Base-by-base conservation (phyloP, 2,329 filamentous ascomycete genomes). In the Aureobasidium pullulans region DNA sequence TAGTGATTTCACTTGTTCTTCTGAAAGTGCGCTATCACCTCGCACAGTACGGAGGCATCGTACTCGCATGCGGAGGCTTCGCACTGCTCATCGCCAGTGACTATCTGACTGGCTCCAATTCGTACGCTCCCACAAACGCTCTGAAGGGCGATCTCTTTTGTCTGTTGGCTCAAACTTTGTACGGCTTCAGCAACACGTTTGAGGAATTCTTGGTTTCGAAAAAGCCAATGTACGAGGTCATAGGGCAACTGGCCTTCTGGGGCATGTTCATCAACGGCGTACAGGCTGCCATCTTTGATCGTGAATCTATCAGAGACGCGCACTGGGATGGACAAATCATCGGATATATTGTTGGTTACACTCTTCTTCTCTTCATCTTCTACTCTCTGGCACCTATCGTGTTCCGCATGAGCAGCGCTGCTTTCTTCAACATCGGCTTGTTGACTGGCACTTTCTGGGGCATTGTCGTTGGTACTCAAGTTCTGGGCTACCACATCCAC, bases 381-480 rank as follows among this genome's bases (percentile, higher is more conserved):
- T 99, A 99, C 78, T 85, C 86, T 7, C 79, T 94, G 3, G 91
- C 89, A 0, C 94, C 94, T 0, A 76, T 97, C 58, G 81, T 99
- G 63, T 86, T 97, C 75, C 89, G 94, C 64, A 88, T 97, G 77
- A 88, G 88, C 31, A 89, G 84, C 15, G 94, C 94, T 2, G 93
- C 92, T 19, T 96, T 99, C 76, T 95, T 96, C 79, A 96, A 99
- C 74, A 96, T 97, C 68, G 93, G 88, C 7, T 79, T 99, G 64
- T 79, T 99, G 62, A 97, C 94, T 2, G 90, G 86, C 67, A 96
- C 96, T 76, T 97, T 97, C 77, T 99, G 94, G 94, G 92, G 91
- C 64, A 88, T 96, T 63, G 88, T 95, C 65, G 93, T 99, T 66
- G 94, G 94, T 52, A 84, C 95, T 66, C 82, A 86, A 70, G 89